Base-by-base conservation (phyloP, 2,329 filamentous ascomycete species). In the Trichoderma sp. region DNA sequence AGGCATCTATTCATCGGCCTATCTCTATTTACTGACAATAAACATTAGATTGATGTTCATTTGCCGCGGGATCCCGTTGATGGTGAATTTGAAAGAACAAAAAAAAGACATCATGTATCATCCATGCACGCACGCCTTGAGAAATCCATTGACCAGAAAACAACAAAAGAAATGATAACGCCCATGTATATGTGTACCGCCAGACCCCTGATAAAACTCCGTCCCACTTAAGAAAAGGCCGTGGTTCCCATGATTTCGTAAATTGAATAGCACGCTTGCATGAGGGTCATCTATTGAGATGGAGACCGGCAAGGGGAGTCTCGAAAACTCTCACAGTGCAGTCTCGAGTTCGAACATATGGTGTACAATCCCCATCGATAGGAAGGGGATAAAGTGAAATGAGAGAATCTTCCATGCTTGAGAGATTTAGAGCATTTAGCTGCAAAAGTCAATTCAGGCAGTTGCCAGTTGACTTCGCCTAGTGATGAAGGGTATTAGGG, bases 241-340 rank as follows among this genome's bases (percentile, higher is more conserved):
- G 59, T 73, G 60, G 41, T 35, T 73, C 60, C 69, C 69, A 56
- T 73, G 50, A 72, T 56, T n/a, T 73, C 69, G 69, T 73, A 73
- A 73, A 50, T 27, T 56, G 60, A 71, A 63, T 71, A 63, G 41
- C 59, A 35, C 68, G 68, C 68, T 71, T 33, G 59, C 56, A 71
- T 71, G 69, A 65, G 29, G 69, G 29, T 33, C 33, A 50, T 53
- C 41, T 65, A 73, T 65, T 29, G 56, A 65, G 29, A 65, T 21
- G 41, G 59, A 50, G 18, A 35, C 38, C 11, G 16, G 59, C 56
- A 24, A 35, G 27, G 50, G n/a, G n/a, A 16, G 35, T 35, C 24
- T 21, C 35, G 31, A 35, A 24, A 38, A 21, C 16, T 31, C 56
- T 38, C 68, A 21, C 59, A 50, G 27, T 29, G 33, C 27, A 21